phyloP scores from a whole-genome alignment of 768 basidiomycete genomes.

The Boletus eberwhitei region DNA sequence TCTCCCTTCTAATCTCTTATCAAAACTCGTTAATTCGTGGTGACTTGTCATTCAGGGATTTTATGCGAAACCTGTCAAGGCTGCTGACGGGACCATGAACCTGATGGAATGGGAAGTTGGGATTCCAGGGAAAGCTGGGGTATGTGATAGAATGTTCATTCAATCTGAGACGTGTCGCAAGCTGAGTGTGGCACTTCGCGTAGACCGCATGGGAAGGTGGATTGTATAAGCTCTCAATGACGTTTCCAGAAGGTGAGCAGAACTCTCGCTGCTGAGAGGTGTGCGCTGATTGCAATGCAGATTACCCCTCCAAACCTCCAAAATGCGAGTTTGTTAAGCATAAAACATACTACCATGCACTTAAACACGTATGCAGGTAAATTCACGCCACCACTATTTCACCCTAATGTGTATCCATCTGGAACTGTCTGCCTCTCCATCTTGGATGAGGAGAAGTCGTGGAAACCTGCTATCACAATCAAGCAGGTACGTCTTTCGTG shows the following conservation, averaged over 20 bases:
- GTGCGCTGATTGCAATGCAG: conserved; percentile 38
- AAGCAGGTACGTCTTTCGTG: conserved; percentile 70
- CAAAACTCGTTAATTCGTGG: conserved; percentile 2
- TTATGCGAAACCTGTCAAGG: conserved; percentile 91
- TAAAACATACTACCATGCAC: background rate
- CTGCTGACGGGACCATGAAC: conserved; percentile 90
- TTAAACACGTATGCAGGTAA: conserved; percentile 60
- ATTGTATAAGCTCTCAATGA: conserved; percentile 91
- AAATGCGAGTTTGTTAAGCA: conserved; percentile 60
- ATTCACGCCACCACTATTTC: conserved; percentile 93
- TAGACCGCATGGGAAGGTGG: conserved; percentile 98
- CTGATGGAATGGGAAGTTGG: conserved; percentile 99
- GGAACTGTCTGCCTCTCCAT: conserved; percentile 98
- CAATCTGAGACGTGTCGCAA: conserved; percentile 6
- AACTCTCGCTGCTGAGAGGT: background rate
- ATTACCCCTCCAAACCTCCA: conserved; percentile 93
- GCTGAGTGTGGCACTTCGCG: conserved; percentile 12
- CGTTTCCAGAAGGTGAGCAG: conserved; percentile 86
- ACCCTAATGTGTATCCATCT: conserved; percentile 98
- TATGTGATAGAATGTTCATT: conserved; percentile 42
- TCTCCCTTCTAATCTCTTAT: background rate
- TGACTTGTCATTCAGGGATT: conserved; percentile 66
- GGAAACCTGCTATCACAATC: conserved; percentile 99
- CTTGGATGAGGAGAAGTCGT: conserved; percentile 96
- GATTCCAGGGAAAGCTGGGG: conserved; percentile 88